Conservation (phyloP, 495 filamentous ascomycete species). For the Penicillium crystallinum region DNA sequence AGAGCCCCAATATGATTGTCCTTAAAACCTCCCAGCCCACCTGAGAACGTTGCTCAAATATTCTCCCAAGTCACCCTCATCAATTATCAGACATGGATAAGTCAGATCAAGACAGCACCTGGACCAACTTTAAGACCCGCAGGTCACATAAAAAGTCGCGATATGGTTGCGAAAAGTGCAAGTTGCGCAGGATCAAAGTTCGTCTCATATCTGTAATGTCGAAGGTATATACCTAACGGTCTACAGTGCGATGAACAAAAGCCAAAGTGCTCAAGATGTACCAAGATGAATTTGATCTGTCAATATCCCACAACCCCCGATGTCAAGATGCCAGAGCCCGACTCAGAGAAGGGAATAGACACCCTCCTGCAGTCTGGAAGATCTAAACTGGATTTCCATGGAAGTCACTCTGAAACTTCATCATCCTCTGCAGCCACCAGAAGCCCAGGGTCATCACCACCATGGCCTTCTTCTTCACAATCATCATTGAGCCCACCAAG, state of each 20-base stretch:
- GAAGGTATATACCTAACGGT: too few species aligned
- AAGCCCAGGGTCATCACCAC: not conserved
- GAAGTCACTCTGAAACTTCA: not conserved
- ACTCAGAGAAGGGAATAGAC: not conserved
- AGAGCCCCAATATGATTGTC: not conserved
- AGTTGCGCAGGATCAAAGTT: constrained; percentile 1
- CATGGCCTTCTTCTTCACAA: not conserved
- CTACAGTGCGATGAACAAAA: not conserved
- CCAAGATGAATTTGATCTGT: not conserved
- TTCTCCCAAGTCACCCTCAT: not conserved
- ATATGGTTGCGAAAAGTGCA: not conserved
- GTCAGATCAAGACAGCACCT: not conserved
- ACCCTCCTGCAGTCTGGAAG: too few species aligned
- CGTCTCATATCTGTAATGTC: not conserved
- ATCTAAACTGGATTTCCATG: not conserved
- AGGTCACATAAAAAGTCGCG: not conserved
- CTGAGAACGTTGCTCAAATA: not conserved
- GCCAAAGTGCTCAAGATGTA: constrained; percentile 1
- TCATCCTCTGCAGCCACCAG: not conserved
- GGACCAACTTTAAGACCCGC: not conserved
- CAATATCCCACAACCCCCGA: not conserved
- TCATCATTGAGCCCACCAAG: not conserved
- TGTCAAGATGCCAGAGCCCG: not conserved
- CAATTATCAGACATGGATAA: not conserved
- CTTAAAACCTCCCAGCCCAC: not conserved